phyloP scores from a whole-genome alignment of 352 stramenopile species.

The Phytophthora uliginosa region DNA sequence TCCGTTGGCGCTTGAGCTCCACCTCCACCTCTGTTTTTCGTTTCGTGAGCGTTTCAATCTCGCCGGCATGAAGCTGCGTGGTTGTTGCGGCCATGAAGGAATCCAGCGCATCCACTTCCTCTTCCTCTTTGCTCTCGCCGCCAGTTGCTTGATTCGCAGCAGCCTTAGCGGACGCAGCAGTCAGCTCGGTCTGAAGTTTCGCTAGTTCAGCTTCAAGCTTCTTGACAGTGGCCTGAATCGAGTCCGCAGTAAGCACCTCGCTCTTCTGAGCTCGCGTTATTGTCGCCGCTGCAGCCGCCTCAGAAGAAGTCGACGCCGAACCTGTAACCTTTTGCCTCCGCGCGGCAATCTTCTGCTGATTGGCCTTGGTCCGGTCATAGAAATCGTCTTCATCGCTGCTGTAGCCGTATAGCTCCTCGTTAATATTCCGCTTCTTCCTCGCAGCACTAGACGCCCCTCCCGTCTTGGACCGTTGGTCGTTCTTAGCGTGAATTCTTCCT shows the following conservation, averaged over 20 bases:
- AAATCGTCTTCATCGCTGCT: slow-evolving; percentile 85
- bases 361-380: slow-evolving; percentile 78
- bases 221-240: slow-evolving; percentile 56
- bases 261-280: slow-evolving; percentile 4
- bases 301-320: not conserved
- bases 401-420: slow-evolving; percentile 57
- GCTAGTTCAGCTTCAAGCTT: slow-evolving; percentile 47
- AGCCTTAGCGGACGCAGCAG: slow-evolving; percentile 23
- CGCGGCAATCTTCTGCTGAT: slow-evolving; percentile 55
- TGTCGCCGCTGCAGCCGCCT: not conserved
- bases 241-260: slow-evolving; percentile 64
- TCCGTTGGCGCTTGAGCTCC: slow-evolving; percentile 55
- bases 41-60: slow-evolving; percentile 36
- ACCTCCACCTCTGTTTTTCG: slow-evolving; percentile 42
- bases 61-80: slow-evolving; percentile 52
- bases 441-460: not conserved
- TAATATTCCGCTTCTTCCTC: slow-evolving; percentile 34
- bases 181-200: slow-evolving; percentile 39
- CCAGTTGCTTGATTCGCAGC: slow-evolving; percentile 5
- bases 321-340: slow-evolving; percentile 41
- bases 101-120: slow-evolving; percentile 66
- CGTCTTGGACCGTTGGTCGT: slow-evolving; percentile 55
- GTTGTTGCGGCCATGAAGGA: slow-evolving; percentile 74
- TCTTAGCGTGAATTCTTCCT: slow-evolving; percentile 62
- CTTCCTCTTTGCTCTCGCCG: slow-evolving; percentile 31